Evolutionary conservation across 805 yeast species (phyloP).

Genomic region (Tetrapisispora taiwanensis): DNA sequence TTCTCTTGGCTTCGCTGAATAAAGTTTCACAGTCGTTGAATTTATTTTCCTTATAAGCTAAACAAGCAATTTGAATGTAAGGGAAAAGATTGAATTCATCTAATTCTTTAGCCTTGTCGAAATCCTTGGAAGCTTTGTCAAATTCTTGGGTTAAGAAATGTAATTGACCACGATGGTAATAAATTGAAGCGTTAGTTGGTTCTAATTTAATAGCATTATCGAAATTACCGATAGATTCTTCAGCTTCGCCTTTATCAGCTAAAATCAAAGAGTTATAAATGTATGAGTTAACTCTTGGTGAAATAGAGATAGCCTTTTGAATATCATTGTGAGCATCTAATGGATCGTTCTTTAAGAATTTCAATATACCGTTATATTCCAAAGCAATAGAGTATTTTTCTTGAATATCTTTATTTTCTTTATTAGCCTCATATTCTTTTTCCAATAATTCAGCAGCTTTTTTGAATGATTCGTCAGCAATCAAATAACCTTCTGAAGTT

Average conservation of each 20-base stretch:
- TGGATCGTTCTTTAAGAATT: slow-evolving; percentile 69
- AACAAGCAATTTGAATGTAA: slow-evolving; percentile 86
- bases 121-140: slow-evolving; percentile 60
- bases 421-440: slow-evolving; percentile 16
- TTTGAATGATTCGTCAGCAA: slow-evolving; percentile 35
- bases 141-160: slow-evolving; percentile 71
- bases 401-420: slow-evolving; percentile 22
- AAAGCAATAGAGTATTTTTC: slow-evolving; percentile 56
- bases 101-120: slow-evolving; percentile 61
- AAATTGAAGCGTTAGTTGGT: slow-evolving; percentile 67
- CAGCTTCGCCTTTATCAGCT: slow-evolving; percentile 72
- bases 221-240: slow-evolving; percentile 60
- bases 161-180: slow-evolving; percentile 92
- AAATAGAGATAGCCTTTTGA: slow-evolving; percentile 50
- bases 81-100: slow-evolving; percentile 74
- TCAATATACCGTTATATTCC: slow-evolving; percentile 76
- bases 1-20: slow-evolving; percentile 58
- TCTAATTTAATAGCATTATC: slow-evolving; percentile 59
- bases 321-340: slow-evolving; percentile 54
- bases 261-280: slow-evolving; percentile 71
- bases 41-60: slow-evolving; percentile 62
- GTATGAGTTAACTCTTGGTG: slow-evolving; percentile 74
- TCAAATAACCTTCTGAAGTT: slow-evolving; percentile 31
- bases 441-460: slow-evolving; percentile 47
- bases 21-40: slow-evolving; percentile 49